Percentiles rank a stretch among this genome's conserved stretches.
Conservation (phyloP, 1,284 basidiomycete species). For the Trichosporon sp. region DNA sequence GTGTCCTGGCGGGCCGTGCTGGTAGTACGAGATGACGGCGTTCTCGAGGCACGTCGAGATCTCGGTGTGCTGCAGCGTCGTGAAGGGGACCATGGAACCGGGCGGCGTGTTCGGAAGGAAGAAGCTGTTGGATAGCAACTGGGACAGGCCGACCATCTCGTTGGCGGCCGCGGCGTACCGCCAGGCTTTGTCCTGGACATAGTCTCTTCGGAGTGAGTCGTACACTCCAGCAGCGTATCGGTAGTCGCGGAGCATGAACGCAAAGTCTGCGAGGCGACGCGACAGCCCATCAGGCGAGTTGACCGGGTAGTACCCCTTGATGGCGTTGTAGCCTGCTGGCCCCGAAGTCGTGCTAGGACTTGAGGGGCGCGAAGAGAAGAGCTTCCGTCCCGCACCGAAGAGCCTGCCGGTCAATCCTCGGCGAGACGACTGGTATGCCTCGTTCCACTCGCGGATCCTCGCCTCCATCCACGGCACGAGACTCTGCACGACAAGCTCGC, state of each 20-base stretch:
- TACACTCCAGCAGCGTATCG: conserved; percentile 82
- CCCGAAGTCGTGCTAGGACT: conserved; percentile 38
- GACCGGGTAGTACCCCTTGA: conserved; percentile 58
- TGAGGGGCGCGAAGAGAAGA: conserved; percentile 57
- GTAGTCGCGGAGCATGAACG: conserved; percentile 87
- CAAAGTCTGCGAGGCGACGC: conserved; percentile 86
- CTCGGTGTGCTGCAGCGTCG: conserved; percentile 53
- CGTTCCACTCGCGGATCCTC: conserved; percentile 90
- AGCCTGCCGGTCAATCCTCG: conserved; percentile 85
- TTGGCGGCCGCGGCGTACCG: conserved; percentile 55
- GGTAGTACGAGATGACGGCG: conserved; percentile 47
- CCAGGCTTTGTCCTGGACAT: conserved; percentile 54
- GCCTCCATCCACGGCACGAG: conserved; percentile 96
- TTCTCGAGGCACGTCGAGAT: conserved; percentile 56
- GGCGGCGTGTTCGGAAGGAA: conserved; percentile 51
- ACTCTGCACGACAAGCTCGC: conserved; percentile 89
- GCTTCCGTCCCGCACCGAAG: conserved; percentile 68
- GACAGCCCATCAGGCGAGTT: conserved; percentile 58
- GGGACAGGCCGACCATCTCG: conserved; percentile 57
- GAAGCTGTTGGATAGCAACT: conserved; percentile 47
- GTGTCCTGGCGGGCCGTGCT: conserved; percentile 36
- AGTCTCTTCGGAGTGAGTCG: conserved; percentile 80
- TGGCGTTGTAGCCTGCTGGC: conserved; percentile 49
- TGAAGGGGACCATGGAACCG: conserved; percentile 36
- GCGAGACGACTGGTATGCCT: conserved; percentile 80